Percentiles rank a stretch among this genome's conserved stretches.
These are phyloP conservation scores for Lentinula raphanica DNA, from an alignment of 768 basidiomycete species.

Conservation along the genomic window DNA sequence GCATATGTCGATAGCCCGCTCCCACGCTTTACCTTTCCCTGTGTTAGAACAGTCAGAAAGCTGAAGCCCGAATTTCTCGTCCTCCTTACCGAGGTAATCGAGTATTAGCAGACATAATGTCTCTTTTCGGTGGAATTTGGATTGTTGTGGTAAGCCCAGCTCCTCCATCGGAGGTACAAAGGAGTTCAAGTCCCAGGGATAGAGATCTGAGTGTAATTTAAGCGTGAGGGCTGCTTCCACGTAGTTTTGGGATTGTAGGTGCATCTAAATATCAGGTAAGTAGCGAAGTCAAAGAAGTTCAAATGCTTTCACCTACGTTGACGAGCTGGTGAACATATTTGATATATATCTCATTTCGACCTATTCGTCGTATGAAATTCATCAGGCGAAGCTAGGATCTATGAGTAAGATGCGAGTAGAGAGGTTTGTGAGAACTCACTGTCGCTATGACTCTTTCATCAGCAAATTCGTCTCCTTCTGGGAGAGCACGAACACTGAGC, in stretches of 20 bases:
- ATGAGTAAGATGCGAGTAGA: slow-evolving; percentile 7
- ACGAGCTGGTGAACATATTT: slow-evolving; percentile 96
- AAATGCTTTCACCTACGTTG: slow-evolving; percentile 49
- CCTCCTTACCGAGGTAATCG: slow-evolving; percentile 76
- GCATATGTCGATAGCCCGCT: slow-evolving; percentile 88
- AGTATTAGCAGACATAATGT: slow-evolving; percentile 86
- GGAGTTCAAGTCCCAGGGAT: slow-evolving; percentile 80
- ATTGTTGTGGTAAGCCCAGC: slow-evolving; percentile 85
- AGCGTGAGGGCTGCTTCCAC: slow-evolving; percentile 91
- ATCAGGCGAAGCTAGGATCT: slow-evolving; percentile 70
- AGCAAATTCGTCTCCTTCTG: slow-evolving; percentile 89
- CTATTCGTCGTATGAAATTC: slow-evolving; percentile 91
- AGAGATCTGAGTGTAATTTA: slow-evolving; percentile 89
- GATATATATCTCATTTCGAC: slow-evolving; percentile 90
- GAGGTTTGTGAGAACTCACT: slow-evolving; percentile 31
- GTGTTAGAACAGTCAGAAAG: slow-evolving; percentile 3
- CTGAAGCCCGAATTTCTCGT: slow-evolving; percentile 4
- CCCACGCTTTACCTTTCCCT: slow-evolving; percentile 98
- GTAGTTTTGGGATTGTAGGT: slow-evolving; percentile 83
- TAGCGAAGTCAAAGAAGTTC: background rate
- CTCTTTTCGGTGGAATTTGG: slow-evolving; percentile 91
- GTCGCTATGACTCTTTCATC: slow-evolving; percentile 95
- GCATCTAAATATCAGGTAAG: slow-evolving; percentile 49
- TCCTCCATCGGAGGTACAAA: slow-evolving; percentile 88
- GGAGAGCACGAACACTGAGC: slow-evolving; percentile 80